phyloP scores from a whole-genome alignment of 2,329 filamentous ascomycete genomes.

The Fusarium mundagurra region DNA sequence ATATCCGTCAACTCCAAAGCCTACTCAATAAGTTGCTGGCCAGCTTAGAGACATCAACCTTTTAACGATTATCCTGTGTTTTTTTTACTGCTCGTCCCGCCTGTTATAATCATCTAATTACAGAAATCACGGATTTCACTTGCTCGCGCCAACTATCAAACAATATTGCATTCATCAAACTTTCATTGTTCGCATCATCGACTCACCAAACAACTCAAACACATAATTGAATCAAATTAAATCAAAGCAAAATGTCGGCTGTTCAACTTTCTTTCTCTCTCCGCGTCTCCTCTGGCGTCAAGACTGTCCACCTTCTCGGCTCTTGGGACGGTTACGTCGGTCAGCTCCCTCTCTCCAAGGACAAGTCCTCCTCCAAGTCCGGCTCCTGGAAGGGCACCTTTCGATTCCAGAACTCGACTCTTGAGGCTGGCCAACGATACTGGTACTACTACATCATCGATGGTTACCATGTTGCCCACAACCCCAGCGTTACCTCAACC shows the following conservation, averaged over 20 bases:
- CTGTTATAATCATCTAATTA: slow-evolving; percentile 54
- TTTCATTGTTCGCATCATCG: slow-evolving; percentile 41
- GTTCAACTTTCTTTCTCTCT: slow-evolving; percentile 96
- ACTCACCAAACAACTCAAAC: slow-evolving; percentile 43
- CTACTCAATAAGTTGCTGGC: slow-evolving; percentile 51
- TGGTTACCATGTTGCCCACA: slow-evolving; percentile 97
- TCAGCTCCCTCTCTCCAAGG: slow-evolving; percentile 93
- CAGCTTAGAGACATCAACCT: slow-evolving; percentile 50
- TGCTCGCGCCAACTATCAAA: slow-evolving; percentile 58
- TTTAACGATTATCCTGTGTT: slow-evolving; percentile 30
- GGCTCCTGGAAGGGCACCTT: slow-evolving; percentile 97
- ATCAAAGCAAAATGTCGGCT: slow-evolving; percentile 79
- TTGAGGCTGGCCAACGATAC: slow-evolving; percentile 91
- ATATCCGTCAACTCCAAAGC: slow-evolving; percentile 27
- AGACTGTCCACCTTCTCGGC: slow-evolving; percentile 96
- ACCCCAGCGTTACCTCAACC: slow-evolving; percentile 88
- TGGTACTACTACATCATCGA: slow-evolving; percentile 99
- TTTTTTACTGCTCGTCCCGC: slow-evolving; percentile 20
- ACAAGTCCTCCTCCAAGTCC: slow-evolving; percentile 82
- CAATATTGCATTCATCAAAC: slow-evolving; percentile 30
- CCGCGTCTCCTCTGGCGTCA: slow-evolving; percentile 94
- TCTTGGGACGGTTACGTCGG: slow-evolving; percentile 98
- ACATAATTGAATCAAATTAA: slow-evolving; percentile 49
- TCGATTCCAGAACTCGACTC: slow-evolving; percentile 87
- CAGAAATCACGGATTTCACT: slow-evolving; percentile 64